A percentile compares a stretch with the other conserved stretches of the same genome.
phyloP scores from a whole-genome alignment of 805 yeast genomes.

The Saccharomycopsis microspora region DNA sequence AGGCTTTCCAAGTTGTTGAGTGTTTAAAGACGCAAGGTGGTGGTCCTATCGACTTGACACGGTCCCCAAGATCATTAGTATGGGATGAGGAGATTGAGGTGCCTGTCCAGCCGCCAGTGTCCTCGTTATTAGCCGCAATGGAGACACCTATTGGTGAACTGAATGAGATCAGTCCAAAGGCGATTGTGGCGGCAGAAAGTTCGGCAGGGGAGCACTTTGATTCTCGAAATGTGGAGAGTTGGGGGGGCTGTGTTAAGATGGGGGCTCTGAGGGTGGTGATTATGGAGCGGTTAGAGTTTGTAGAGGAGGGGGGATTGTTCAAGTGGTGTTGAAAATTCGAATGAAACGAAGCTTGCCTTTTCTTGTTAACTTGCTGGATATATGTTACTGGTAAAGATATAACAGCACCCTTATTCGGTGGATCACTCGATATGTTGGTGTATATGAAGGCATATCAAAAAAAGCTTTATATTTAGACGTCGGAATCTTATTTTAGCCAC shows the following conservation, averaged over 20 bases:
- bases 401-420: too few relatives aligned
- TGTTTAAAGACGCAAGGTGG: conserved; percentile 42
- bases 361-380: too few relatives aligned
- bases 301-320: too few relatives aligned
- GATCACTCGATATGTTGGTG: too few relatives aligned
- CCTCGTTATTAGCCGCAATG: conserved; percentile 3
- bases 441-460: too few relatives aligned
- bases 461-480: too few relatives aligned
- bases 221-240: not conserved
- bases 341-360: too few relatives aligned
- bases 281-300: too few relatives aligned
- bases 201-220: conserved; percentile 15
- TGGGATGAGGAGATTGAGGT: conserved; percentile 53
- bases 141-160: not conserved
- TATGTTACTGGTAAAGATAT: too few relatives aligned
- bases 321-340: too few relatives aligned
- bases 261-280: conserved; percentile 1
- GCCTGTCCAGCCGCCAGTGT: conserved; percentile 25
- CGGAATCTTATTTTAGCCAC: too few relatives aligned
- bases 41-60: conserved; percentile 58
- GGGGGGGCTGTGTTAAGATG: conserved; percentile 10
- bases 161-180: not conserved
- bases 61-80: conserved; percentile 44
- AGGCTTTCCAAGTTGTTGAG: conserved; percentile 67
- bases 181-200: conserved; percentile 14